Percentiles rank a stretch among this genome's conserved stretches.
Evolutionary conservation across 2,329 filamentous ascomycete species (phyloP).

Genomic region (Periconia macrospinosa): DNA sequence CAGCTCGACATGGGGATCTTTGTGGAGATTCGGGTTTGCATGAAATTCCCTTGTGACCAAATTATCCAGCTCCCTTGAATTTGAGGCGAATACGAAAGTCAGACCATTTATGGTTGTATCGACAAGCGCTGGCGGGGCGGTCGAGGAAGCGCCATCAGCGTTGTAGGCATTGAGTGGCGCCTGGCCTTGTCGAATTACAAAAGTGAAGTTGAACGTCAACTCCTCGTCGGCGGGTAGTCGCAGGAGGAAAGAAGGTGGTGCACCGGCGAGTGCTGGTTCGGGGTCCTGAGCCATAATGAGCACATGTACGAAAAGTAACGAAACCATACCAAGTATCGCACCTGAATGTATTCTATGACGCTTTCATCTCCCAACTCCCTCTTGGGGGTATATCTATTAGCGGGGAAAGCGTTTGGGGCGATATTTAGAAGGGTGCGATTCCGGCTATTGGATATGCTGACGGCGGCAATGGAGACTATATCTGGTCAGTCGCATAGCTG

Average conservation of each 20-base stretch:
- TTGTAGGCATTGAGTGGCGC: conserved; percentile 38
- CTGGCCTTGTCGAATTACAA: conserved; percentile 67
- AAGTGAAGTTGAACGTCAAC: conserved; percentile 89
- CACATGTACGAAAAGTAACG: conserved; percentile 3
- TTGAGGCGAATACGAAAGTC: conserved; percentile 90
- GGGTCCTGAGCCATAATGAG: conserved; percentile 65
- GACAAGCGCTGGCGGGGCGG: conserved; percentile 39
- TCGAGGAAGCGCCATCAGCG: conserved; percentile 52
- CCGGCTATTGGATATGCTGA: conserved; percentile 78
- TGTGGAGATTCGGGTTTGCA: conserved; percentile 94
- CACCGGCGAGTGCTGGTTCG: conserved; percentile 53
- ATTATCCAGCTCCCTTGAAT: conserved; percentile 84
- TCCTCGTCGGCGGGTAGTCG: conserved; percentile 91
- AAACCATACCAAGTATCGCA: conserved; percentile 43
- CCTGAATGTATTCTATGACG: conserved; percentile 90
- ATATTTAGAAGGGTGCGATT: conserved; percentile 77
- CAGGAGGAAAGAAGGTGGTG: conserved; percentile 73
- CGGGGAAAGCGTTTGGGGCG: conserved; percentile 84
- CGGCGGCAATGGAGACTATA: conserved; percentile 82
- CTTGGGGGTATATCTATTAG: conserved; percentile 72
- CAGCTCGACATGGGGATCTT: conserved; percentile 91
- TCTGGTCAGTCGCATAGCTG: conserved; percentile 21
- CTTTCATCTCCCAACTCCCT: conserved; percentile 72
- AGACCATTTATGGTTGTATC: conserved; percentile 86
- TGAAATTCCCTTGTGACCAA: conserved; percentile 94